These are phyloP conservation scores for Candida tropicalis DNA, from an alignment of 1,139 yeast species.

Conservation along the genomic window DNA sequence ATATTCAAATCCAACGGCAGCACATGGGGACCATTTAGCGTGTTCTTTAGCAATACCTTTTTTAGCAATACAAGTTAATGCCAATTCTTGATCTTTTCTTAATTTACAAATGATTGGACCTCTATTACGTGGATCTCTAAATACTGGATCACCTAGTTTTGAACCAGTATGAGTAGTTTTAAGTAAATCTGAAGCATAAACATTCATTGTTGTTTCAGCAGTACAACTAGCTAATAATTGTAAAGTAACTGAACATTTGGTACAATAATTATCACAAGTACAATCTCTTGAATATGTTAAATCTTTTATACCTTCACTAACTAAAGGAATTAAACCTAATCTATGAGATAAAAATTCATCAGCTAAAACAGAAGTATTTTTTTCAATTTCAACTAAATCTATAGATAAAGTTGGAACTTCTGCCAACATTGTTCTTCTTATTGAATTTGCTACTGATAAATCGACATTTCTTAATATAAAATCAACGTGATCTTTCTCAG, in stretches of 20 bases:
- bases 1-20: conserved; percentile 97
- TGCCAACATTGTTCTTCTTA: conserved; percentile 89
- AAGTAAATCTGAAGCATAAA: conserved; percentile 84
- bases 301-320: conserved; percentile 79
- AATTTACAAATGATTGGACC: conserved; percentile 91
- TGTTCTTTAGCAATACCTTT: conserved; percentile 98
- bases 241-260: conserved; percentile 87
- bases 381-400: conserved; percentile 92
- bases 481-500: conserved; percentile 86
- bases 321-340: conserved; percentile 86
- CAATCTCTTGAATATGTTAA: conserved; percentile 89
- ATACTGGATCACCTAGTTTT: conserved; percentile 80
- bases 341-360: conserved; percentile 96
- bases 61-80: conserved; percentile 90
- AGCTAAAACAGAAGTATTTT: conserved; percentile 91
- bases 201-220: conserved; percentile 83
- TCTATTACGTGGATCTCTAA: conserved; percentile 70
- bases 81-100: conserved; percentile 89
- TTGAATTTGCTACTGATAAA: conserved; percentile 86
- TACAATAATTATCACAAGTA: conserved; percentile 97
- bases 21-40: conserved; percentile 97
- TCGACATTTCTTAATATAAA: conserved; percentile 88
- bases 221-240: conserved; percentile 87
- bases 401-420: conserved; percentile 97
- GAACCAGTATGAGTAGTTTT: conserved; percentile 46